Evolutionary conservation across 768 basidiomycete genomes (phyloP), one percentile per base, ranked within the genome.

Genomic region (Kwoniella pini): DNA sequence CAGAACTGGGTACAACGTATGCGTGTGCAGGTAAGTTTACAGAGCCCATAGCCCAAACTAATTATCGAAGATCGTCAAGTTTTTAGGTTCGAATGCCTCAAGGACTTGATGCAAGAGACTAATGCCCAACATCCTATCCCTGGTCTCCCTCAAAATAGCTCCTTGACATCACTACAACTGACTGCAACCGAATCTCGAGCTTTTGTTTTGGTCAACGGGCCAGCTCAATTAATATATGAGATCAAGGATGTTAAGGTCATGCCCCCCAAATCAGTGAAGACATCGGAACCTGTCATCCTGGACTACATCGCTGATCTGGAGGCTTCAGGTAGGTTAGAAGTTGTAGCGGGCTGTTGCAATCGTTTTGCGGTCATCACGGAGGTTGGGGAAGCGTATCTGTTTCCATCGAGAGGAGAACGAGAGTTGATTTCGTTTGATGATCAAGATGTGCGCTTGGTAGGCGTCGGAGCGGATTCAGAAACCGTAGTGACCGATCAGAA

Each of bases 101-200:
- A 60, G 5, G 57, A 54, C 7, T 53, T 69, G n/a, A 55, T 67
- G 12, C 12, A 6, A 19, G 27, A 52, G 15, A 15, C 31, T 13
- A 19, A 36, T 21, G 10, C 31, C n/a, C 24, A 22, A 11, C 46
- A 48, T n/a, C 19, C 44, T 12, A 26, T 53, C n/a, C 21, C 11
- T n/a, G 36, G 39, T 19, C 17, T 42, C 1, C 39, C 33, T 31
- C 52, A 17, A 11, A 22, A 36, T 39, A 19, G n/a, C n/a, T n/a
- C n/a, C n/a, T n/a, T 15, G 19, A 42, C 40, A 17, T 7, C 52
- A 7, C 19, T 22, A n/a, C 28, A 40, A 30, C 45, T 70, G 2
- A 58, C 60, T 46, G 52, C 64, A 21, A 67, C 63, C 33, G 71
- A 70, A 26, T 73, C 71, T 10, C 60, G 71, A 40, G 55, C 54